A percentile compares a stretch with the other conserved stretches of the same genome.
Conservation (phyloP, 441 rosid species). For the Geranium incanum region DNA sequence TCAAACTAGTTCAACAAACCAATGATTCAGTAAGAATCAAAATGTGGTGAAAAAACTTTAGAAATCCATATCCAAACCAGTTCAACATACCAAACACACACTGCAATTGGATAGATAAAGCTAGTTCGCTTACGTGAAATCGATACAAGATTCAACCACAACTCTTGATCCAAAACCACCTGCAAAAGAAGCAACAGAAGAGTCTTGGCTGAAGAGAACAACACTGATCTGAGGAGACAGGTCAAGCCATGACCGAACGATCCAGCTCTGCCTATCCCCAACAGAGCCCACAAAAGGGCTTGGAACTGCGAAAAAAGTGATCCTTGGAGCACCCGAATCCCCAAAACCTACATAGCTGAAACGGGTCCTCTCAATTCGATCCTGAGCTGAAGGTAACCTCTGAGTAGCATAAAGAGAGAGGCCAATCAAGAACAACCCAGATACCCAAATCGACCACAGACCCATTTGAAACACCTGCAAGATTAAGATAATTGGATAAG, state of each 20-base stretch:
- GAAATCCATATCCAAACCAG: background rate
- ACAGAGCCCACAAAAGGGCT: conserved; percentile 34
- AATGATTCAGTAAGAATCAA: no score
- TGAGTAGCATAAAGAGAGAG: conserved; percentile 70
- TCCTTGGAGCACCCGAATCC: conserved; percentile 28
- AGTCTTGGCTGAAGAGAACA: conserved; percentile 56
- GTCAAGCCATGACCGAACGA: conserved; percentile 74
- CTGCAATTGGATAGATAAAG: background rate
- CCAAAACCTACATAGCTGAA: conserved; percentile 16
- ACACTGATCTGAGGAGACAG: conserved; percentile 54
- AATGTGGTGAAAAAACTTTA: no score
- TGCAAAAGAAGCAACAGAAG: conserved; percentile 47
- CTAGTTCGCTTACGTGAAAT: conserved; percentile 58
- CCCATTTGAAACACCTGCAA: conserved; percentile 45
- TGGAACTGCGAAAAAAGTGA: conserved; percentile 64
- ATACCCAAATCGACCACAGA: conserved; percentile 66
- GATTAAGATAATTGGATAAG: background rate
- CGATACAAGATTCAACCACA: conserved; percentile 53
- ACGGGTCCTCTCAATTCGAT: conserved; percentile 15
- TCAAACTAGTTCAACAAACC: no score
- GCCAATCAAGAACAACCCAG: conserved; percentile 57
- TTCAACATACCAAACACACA: background rate
- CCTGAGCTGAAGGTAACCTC: conserved; percentile 37
- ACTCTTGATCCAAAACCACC: conserved; percentile 47
- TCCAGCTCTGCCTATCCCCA: conserved; percentile 41